These are phyloP conservation scores for Austroboletus eburneus DNA, from an alignment of 768 basidiomycete species.

Conservation along the genomic window DNA sequence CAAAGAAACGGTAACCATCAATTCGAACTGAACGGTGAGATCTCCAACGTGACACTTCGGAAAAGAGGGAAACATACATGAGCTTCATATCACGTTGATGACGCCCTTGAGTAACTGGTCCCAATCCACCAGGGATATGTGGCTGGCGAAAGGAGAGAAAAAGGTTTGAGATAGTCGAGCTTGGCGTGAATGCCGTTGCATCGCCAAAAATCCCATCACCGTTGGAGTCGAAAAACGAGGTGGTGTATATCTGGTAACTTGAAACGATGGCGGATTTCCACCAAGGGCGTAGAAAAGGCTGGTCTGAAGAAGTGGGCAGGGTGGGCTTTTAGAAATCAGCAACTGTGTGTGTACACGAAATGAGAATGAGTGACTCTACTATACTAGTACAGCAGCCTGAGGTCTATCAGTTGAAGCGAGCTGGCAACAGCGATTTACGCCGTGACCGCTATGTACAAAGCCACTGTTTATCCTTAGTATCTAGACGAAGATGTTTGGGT, in stretches of 20 bases:
- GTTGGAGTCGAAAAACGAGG: constrained; percentile 69
- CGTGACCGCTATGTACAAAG: too few species aligned
- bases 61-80: constrained; percentile 45
- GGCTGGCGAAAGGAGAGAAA: too few species aligned
- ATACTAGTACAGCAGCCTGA: too few species aligned
- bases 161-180: constrained; percentile 58
- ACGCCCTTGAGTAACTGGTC: constrained; percentile 49
- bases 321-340: neutral
- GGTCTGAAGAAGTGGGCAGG: constrained; percentile 4
- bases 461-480: too few species aligned
- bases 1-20: neutral
- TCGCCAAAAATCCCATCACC: too few species aligned
- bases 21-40: neutral
- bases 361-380: too few species aligned
- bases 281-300: constrained; percentile 36
- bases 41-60: constrained; percentile 14
- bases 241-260: constrained; percentile 72
- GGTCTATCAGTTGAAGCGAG: too few species aligned
- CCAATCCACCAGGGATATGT: constrained; percentile 56
- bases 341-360: too few species aligned
- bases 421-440: too few species aligned
- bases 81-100: constrained; percentile 68
- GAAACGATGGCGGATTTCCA: constrained; percentile 58
- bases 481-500: too few species aligned
- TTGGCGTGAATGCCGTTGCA: constrained; percentile 56